These are phyloP conservation scores for Paecilomyces dactylethromorphus DNA, from an alignment of 2,329 filamentous ascomycete genomes.

Conservation along the genomic window DNA sequence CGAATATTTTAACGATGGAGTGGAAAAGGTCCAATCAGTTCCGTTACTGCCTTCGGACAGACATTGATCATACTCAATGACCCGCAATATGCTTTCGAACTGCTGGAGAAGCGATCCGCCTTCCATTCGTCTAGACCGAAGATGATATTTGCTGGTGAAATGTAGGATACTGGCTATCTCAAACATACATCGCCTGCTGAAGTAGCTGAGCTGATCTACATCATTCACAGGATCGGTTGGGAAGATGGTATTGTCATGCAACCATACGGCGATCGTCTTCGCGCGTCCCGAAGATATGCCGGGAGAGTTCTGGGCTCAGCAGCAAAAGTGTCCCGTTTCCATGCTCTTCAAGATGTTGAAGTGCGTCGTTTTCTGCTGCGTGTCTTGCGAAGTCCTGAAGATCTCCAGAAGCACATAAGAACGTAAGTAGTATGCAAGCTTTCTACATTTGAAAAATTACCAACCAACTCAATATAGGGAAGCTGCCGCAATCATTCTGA, in stretches of 20 bases:
- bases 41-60: conserved; percentile 24
- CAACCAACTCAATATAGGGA: conserved; percentile 12
- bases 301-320: conserved; percentile 41
- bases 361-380: conserved; percentile 37
- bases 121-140: conserved; percentile 19
- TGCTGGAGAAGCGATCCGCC: conserved; percentile 23
- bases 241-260: conserved; percentile 26
- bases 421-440: conserved; percentile 6
- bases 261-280: conserved; percentile 30
- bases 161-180: conserved; percentile 17
- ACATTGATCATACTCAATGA: conserved; percentile 28
- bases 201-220: not conserved
- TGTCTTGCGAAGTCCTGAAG: conserved; percentile 33
- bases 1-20: not conserved
- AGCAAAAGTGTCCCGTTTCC: conserved; percentile 29
- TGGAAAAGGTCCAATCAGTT: conserved; percentile 23
- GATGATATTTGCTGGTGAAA: conserved; percentile 22
- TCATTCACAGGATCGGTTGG: conserved; percentile 26
- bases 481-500: conserved; percentile 34
- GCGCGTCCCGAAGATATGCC: conserved; percentile 40
- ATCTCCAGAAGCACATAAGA: conserved; percentile 36
- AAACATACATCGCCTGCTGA: not conserved
- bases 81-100: conserved; percentile 16
- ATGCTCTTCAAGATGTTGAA: conserved; percentile 38
- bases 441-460: conserved; percentile 1